phyloP scores from a whole-genome alignment of 2,329 filamentous ascomycete genomes.

The Gaeumannomyces tritici region DNA sequence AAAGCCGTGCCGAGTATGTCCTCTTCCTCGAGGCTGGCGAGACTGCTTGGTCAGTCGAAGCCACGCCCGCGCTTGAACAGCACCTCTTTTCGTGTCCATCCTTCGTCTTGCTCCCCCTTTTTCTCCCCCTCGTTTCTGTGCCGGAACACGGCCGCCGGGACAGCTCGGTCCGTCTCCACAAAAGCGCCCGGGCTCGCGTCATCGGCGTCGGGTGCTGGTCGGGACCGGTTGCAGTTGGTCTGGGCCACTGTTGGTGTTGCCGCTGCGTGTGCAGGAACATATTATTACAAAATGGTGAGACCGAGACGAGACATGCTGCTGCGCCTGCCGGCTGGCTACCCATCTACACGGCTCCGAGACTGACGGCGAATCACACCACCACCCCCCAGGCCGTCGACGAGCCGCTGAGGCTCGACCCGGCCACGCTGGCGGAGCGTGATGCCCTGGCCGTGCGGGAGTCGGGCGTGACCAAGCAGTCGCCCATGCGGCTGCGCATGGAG shows the following conservation, averaged over 20 bases:
- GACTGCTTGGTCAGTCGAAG: neutral
- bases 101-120: neutral
- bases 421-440: constrained; percentile 78
- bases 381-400: constrained; percentile 28
- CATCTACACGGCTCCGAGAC: no score
- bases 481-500: constrained; percentile 98
- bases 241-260: neutral
- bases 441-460: constrained; percentile 69
- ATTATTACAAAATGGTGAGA: constrained; percentile 1
- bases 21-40: neutral
- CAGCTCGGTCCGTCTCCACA: neutral
- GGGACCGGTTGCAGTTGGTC: neutral
- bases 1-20: neutral
- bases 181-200: neutral
- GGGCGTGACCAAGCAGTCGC: constrained; percentile 65
- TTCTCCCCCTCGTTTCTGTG: neutral
- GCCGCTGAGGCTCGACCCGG: constrained; percentile 43
- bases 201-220: neutral
- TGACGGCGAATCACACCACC: no score
- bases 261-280: neutral
- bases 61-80: neutral
- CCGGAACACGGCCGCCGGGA: no score
- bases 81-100: neutral
- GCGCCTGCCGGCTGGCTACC: no score
- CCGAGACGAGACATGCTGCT: neutral